A percentile compares a stretch with the other conserved stretches of the same genome.
Evolutionary conservation across 129 eudicot species (phyloP).

Genomic region (Sambucus nigra): DNA sequence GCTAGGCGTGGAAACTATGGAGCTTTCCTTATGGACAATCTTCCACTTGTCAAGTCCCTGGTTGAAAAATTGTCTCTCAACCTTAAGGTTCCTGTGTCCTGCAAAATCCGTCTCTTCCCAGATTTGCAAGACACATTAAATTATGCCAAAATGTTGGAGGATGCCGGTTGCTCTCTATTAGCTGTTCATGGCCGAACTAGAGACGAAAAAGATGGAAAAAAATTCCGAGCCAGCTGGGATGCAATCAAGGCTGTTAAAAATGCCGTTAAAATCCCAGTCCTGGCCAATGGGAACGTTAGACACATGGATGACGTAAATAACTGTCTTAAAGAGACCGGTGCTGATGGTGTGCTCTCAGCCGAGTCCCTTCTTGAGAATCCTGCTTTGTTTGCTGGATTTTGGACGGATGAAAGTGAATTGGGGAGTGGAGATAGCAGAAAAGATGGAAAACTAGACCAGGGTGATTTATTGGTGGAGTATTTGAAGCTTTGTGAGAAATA

Average conservation of each 20-base stretch:
- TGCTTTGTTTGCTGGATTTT: slow-evolving; percentile 80
- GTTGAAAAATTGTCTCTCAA: slow-evolving; percentile 64
- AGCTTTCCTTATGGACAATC: slow-evolving; percentile 90
- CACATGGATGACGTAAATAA: slow-evolving; percentile 67
- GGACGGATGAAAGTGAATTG: slow-evolving; percentile 53
- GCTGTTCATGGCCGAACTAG: slow-evolving; percentile 95
- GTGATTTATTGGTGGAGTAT: slow-evolving; percentile 55
- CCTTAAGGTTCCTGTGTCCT: slow-evolving; percentile 76
- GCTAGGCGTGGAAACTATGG: slow-evolving; percentile 85
- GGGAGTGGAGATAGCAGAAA: slow-evolving; percentile 24
- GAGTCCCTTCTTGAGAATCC: slow-evolving; percentile 91
- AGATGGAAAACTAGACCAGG: slow-evolving; percentile 62
- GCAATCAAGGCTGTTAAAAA: slow-evolving; percentile 68
- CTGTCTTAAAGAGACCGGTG: slow-evolving; percentile 72
- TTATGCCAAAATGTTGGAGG: slow-evolving; percentile 85
- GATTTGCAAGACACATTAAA: slow-evolving; percentile 56
- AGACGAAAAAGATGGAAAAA: slow-evolving; percentile 69
- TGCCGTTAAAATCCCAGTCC: slow-evolving; percentile 69
- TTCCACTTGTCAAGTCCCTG: slow-evolving; percentile 71
- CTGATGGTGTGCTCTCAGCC: slow-evolving; percentile 81
- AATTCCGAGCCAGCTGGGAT: slow-evolving; percentile 69
- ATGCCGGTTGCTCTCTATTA: slow-evolving; percentile 81
- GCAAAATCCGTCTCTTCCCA: slow-evolving; percentile 87
- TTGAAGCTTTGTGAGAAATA: slow-evolving; percentile 68
- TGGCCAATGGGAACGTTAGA: slow-evolving; percentile 84